These are phyloP conservation scores for Eimeria maxima DNA, from an alignment of 169 alveolate species.

Conservation along the genomic window DNA sequence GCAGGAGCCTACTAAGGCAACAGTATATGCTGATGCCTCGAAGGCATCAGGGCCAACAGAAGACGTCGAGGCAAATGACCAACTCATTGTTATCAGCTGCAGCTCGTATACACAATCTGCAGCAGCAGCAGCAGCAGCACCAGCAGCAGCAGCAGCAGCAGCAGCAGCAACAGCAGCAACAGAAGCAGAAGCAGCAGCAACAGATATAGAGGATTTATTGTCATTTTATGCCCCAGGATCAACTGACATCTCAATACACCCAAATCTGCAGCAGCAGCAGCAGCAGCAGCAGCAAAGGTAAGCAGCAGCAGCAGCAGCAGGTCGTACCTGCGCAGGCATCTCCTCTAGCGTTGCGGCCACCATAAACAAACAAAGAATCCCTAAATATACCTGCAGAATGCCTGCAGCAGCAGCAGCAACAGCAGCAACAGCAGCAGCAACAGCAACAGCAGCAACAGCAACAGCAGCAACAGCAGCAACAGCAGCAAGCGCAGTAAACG, in stretches of 20 bases:
- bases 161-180: conserved; percentile 21
- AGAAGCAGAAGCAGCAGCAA: no score
- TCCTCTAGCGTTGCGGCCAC: conserved; percentile 9
- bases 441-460: neutral
- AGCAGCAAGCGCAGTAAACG: no score
- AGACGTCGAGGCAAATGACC: neutral
- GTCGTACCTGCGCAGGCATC: conserved; percentile 26
- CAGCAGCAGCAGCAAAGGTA: conserved; percentile 29
- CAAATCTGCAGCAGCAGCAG: neutral
- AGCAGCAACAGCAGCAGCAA: conserved; percentile 51
- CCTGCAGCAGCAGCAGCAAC: conserved; percentile 30
- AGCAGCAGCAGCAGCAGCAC: conserved; percentile 38
- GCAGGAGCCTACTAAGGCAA: neutral
- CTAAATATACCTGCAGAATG: conserved; percentile 26
- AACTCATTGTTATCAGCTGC: neutral
- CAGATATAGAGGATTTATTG: no score
- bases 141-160: neutral
- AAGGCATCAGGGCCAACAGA: conserved; percentile 25
- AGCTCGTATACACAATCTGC: conserved; percentile 35
- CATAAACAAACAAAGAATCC: conserved; percentile 8
- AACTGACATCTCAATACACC: no score
- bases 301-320: conserved; percentile 43
- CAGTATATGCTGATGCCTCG: neutral
- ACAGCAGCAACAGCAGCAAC: no score
- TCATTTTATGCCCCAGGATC: no score